Percentiles rank a stretch among this genome's conserved stretches.
Conservation (phyloP, 1,139 yeast species). For the Insectozyma bohioensis region DNA sequence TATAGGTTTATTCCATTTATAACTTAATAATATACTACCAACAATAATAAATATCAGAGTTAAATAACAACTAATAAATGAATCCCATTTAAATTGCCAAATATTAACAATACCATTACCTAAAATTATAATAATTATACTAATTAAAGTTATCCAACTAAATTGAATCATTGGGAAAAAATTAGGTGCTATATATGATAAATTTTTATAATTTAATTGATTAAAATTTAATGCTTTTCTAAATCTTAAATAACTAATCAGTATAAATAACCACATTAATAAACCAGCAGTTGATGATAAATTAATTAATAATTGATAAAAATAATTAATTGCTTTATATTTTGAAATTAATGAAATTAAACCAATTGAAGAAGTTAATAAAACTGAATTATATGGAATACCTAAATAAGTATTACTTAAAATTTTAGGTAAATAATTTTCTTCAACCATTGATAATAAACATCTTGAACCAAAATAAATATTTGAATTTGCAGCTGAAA, state of each 20-base stretch:
- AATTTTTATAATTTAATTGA: constrained; percentile 5
- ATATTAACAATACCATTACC: constrained; percentile 16
- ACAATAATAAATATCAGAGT: constrained; percentile 13
- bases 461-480: constrained; percentile 28
- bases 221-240: constrained; percentile 11
- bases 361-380: constrained; percentile 22
- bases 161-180: constrained; percentile 8
- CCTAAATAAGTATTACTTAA: constrained; percentile 12
- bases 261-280: constrained; percentile 24
- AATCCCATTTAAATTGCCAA: constrained; percentile 15
- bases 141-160: constrained; percentile 13
- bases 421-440: constrained; percentile 10
- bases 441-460: constrained; percentile 20
- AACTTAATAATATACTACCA: constrained; percentile 9
- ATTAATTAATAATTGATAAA: constrained; percentile 20
- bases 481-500: constrained; percentile 30
- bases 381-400: constrained; percentile 21
- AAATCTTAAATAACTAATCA: constrained; percentile 17
- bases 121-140: constrained; percentile 14
- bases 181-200: constrained; percentile 7
- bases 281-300: constrained; percentile 25
- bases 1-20: constrained; percentile 13
- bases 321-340: constrained; percentile 14
- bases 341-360: constrained; percentile 15
- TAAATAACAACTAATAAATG: constrained; percentile 15